Evolutionary conservation across 805 yeast genomes (phyloP).

Genomic region (Ogataea polymorpha): DNA sequence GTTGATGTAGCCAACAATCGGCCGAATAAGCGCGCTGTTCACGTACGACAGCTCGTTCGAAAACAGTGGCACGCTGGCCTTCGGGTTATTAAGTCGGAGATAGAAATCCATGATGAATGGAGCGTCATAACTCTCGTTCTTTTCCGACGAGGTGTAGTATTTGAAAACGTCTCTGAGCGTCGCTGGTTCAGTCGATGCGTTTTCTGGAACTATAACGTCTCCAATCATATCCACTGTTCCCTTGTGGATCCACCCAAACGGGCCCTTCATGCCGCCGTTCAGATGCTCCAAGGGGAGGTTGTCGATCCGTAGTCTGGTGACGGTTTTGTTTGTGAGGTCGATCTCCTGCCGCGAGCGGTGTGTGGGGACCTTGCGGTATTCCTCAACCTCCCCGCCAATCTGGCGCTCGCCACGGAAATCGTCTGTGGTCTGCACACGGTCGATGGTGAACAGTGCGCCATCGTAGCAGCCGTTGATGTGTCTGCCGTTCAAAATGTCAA

Average conservation of each 20-base stretch:
- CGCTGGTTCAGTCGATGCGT: constrained; percentile 40
- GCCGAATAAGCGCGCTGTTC: constrained; percentile 87
- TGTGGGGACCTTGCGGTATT: constrained; percentile 6
- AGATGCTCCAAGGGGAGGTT: constrained; percentile 83
- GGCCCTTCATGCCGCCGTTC: constrained; percentile 87
- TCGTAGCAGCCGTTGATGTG: constrained; percentile 90
- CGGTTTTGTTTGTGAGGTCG: constrained; percentile 35
- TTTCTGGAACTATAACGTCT: constrained; percentile 72
- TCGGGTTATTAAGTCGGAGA: constrained; percentile 75
- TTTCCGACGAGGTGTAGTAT: constrained; percentile 12
- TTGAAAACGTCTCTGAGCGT: constrained; percentile 46
- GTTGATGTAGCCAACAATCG: constrained; percentile 93
- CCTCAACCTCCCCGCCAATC: constrained; percentile 25
- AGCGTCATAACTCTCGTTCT: constrained; percentile 9
- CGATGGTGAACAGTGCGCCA: constrained; percentile 87
- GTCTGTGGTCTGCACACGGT: constrained; percentile 63
- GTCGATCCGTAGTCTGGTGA: constrained; percentile 81
- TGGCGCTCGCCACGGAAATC: constrained; percentile 38
- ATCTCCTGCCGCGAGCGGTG: neutral
- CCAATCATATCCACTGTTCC: constrained; percentile 95
- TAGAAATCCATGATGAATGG: constrained; percentile 73
- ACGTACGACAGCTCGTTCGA: constrained; percentile 86
- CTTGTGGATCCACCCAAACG: constrained; percentile 93
- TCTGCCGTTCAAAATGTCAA: constrained; percentile 81
- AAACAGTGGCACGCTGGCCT: constrained; percentile 86